Conservation (phyloP, 768 basidiomycete species). For the Lentinula guzmanii region DNA sequence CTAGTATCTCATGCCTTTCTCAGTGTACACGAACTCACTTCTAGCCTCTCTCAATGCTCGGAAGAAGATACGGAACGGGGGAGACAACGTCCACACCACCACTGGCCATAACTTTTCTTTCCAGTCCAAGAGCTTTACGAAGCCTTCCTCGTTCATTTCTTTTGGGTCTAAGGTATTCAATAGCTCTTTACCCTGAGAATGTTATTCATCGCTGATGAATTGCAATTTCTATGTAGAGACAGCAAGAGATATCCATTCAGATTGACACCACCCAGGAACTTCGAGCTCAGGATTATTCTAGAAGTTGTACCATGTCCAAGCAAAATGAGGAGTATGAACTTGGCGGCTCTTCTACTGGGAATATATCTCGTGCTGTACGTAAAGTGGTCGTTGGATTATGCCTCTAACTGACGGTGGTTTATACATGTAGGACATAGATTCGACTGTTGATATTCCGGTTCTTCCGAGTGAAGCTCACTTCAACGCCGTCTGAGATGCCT, state of each 20-base stretch:
- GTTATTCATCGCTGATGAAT: not conserved
- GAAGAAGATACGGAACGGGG: constrained; percentile 26
- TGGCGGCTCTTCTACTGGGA: not conserved
- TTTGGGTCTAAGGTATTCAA: constrained; percentile 10
- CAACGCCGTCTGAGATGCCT: not conserved
- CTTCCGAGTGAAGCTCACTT: not conserved
- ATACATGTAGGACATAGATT: not conserved
- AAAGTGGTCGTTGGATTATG: not conserved
- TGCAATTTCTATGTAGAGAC: constrained; percentile 7
- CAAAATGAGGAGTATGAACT: not conserved
- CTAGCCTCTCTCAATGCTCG: constrained; percentile 48
- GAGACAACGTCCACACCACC: constrained; percentile 26
- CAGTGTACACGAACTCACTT: constrained; percentile 48
- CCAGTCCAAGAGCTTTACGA: constrained; percentile 5
- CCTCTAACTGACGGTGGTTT: not conserved
- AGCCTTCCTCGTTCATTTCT: constrained; percentile 5
- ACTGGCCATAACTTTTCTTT: constrained; percentile 10
- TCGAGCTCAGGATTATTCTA: not conserved
- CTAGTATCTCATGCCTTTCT: not conserved
- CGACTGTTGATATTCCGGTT: not conserved
- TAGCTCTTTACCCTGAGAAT: not conserved
- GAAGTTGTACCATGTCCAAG: not conserved
- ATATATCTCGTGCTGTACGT: not conserved
- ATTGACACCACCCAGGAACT: constrained; percentile 25
- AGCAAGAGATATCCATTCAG: constrained; percentile 25